phyloP scores from a whole-genome alignment of 2,329 filamentous ascomycete genomes.

The Cercospora beticola region DNA sequence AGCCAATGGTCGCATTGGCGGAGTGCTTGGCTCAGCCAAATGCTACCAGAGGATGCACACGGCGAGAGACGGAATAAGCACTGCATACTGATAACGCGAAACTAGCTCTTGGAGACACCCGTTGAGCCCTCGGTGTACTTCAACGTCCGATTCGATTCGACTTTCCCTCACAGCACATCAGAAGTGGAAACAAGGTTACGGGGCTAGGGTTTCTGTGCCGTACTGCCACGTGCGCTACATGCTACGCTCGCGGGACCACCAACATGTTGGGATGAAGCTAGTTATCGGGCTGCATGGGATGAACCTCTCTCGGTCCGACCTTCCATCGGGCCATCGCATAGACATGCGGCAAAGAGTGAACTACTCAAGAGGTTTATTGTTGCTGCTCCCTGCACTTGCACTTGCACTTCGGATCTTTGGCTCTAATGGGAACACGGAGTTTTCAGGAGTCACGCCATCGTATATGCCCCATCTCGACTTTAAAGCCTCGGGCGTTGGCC shows the following conservation, averaged over 20 bases:
- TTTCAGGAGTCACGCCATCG: constrained; percentile 52
- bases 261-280: background rate
- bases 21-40: background rate
- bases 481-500: constrained; percentile 45
- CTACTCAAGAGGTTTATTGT: constrained; percentile 5
- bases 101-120: background rate
- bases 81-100: background rate
- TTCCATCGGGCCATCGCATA: background rate
- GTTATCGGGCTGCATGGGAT: background rate
- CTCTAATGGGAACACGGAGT: constrained; percentile 58
- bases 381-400: constrained; percentile 15
- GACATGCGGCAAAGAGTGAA: background rate
- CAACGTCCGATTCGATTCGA: background rate
- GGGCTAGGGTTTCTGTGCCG: background rate
- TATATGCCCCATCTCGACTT: constrained; percentile 56
- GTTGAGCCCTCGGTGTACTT: background rate
- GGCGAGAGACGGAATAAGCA: background rate
- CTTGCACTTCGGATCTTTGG: constrained; percentile 46
- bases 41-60: background rate
- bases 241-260: background rate
- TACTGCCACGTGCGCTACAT: background rate
- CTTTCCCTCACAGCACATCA: background rate
- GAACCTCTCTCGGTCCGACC: background rate
- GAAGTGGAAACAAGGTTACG: background rate
- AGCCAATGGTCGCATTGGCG: background rate